A percentile compares a stretch with the other conserved stretches of the same genome.
phyloP scores from a whole-genome alignment of 164 flowering plant genomes.

The Vitis cinerea region DNA sequence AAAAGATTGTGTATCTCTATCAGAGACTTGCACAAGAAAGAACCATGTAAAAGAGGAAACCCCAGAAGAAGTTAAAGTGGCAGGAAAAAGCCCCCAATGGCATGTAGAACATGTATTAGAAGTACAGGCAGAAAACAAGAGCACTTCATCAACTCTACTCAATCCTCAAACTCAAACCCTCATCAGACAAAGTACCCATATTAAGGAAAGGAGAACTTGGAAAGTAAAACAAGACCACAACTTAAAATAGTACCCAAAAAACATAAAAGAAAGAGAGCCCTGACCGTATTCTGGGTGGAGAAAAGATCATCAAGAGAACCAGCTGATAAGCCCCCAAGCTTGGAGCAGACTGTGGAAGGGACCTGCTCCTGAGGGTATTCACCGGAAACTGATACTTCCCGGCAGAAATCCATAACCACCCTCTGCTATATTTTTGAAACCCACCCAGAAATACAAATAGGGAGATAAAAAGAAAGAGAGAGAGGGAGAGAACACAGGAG shows the following conservation, averaged over 20 bases:
- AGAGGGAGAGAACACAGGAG: background rate
- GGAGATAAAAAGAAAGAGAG: conserved; percentile 8
- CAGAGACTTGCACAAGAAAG: background rate
- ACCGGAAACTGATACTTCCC: conserved; percentile 39
- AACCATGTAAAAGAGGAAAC: background rate
- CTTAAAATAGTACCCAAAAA: background rate
- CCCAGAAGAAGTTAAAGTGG: background rate
- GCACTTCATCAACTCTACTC: background rate
- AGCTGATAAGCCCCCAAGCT: conserved; percentile 15
- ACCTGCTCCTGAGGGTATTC: conserved; percentile 28
- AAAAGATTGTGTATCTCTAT: background rate
- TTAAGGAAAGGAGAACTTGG: background rate
- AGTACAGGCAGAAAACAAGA: background rate
- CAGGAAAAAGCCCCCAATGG: background rate
- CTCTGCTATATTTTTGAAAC: background rate
- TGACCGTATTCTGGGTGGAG: conserved; percentile 34
- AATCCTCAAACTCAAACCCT: background rate
- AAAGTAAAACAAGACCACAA: background rate
- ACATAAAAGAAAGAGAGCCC: background rate
- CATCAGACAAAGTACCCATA: no score
- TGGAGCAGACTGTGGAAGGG: conserved; percentile 23
- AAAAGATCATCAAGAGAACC: conserved; percentile 43
- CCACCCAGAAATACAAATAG: conserved; percentile 4
- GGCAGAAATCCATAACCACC: conserved; percentile 42
- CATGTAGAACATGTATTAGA: background rate